Evolutionary conservation across 345 rosid species (phyloP).

Genomic region (Citrus maxima): DNA sequence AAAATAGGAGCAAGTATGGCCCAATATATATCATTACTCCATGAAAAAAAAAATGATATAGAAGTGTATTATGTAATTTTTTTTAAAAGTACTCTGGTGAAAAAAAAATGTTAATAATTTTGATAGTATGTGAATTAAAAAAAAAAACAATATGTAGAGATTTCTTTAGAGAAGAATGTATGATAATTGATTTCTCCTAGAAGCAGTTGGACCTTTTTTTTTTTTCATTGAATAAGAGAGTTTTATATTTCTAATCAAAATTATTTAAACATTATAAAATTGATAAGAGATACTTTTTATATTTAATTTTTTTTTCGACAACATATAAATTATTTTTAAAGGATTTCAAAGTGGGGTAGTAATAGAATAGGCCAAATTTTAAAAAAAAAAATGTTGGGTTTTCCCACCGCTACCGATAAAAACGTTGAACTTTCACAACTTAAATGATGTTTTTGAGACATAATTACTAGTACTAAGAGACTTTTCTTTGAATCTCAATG

Average conservation of each 20-base stretch:
- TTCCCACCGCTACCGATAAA: neutral
- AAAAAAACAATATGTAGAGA: neutral
- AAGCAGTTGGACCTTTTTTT: neutral
- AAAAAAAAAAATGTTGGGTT: no score
- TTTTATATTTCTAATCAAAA: neutral
- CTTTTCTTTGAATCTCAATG: neutral
- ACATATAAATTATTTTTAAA: neutral
- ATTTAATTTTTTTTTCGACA: neutral
- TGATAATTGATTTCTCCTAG: neutral
- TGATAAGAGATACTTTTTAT: neutral
- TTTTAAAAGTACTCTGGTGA: neutral
- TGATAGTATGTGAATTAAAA: no score
- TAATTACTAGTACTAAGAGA: neutral
- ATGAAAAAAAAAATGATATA: no score
- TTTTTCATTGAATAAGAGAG: no score
- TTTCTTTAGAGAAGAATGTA: neutral
- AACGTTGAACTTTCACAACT: slow-evolving; percentile 8
- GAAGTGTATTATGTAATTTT: neutral
- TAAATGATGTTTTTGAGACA: slow-evolving; percentile 11
- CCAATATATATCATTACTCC: no score
- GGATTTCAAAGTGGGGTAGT: neutral
- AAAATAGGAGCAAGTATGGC: no score
- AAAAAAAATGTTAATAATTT: no score
- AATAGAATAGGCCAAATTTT: no score
- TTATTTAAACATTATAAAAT: neutral